Evolutionary conservation across 108 stramenopile genomes (phyloP).

Genomic region (Nitzschia sp.): DNA sequence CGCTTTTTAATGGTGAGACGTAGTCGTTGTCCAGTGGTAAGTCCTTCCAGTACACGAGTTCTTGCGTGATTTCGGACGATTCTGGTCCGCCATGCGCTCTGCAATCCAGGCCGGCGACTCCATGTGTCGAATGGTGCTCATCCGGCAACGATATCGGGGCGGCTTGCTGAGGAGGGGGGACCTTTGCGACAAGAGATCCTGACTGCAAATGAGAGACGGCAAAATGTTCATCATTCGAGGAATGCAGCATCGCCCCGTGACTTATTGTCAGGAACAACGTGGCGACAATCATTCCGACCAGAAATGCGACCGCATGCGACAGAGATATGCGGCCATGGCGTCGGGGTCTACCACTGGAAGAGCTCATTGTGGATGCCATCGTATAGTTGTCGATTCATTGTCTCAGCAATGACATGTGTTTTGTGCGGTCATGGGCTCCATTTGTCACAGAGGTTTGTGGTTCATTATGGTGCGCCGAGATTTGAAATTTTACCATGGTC

Average conservation of each 20-base stretch:
- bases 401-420: too few species aligned
- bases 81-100: slow-evolving; percentile 73
- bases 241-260: slow-evolving; percentile 4
- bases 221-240: neutral
- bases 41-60: slow-evolving; percentile 87
- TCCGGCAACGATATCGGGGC: neutral
- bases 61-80: slow-evolving; percentile 28
- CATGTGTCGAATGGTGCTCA: slow-evolving; percentile 7
- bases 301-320: slow-evolving; percentile 5
- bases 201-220: neutral
- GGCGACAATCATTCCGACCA: slow-evolving; percentile 12
- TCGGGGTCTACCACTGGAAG: too few species aligned
- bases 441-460: too few species aligned
- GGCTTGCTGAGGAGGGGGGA: neutral
- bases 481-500: too few species aligned
- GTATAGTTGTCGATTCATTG: too few species aligned
- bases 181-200: neutral
- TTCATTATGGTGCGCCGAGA: too few species aligned
- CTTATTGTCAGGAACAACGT: slow-evolving; percentile 5
- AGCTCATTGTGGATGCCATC: too few species aligned
- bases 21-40: slow-evolving; percentile 59
- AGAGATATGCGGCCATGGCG: neutral
- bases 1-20: slow-evolving; percentile 44
- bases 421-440: too few species aligned
- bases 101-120: slow-evolving; percentile 72